These are phyloP conservation scores for Pleurotus giganteus DNA, from an alignment of 768 basidiomycete genomes.

Conservation along the genomic window DNA sequence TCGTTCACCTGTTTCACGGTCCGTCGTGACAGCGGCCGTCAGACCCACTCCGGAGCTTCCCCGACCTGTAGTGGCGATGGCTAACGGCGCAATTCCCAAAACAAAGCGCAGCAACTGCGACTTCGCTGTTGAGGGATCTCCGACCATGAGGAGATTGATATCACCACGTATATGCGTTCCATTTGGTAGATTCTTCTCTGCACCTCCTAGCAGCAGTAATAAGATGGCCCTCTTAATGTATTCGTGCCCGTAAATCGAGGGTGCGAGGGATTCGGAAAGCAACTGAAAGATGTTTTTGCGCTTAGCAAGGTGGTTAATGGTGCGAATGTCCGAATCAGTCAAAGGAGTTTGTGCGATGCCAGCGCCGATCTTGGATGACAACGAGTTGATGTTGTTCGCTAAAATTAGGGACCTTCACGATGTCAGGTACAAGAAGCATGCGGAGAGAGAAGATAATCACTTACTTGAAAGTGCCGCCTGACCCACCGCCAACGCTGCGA, in stretches of 20 bases:
- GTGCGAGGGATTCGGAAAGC: conserved; percentile 92
- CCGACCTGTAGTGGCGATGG: conserved; percentile 97
- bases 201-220: conserved; percentile 90
- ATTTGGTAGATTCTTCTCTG: conserved; percentile 96
- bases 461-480: conserved; percentile 92
- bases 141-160: conserved; percentile 99
- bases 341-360: conserved; percentile 91
- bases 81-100: conserved; percentile 91
- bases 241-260: conserved; percentile 96
- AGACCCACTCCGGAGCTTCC: conserved; percentile 99
- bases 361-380: conserved; percentile 93
- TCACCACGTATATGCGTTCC: conserved; percentile 99
- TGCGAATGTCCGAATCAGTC: conserved; percentile 92
- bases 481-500: conserved; percentile 90
- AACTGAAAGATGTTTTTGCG: conserved; percentile 83
- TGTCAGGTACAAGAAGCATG: conserved; percentile 12
- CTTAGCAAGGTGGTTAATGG: conserved; percentile 92
- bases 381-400: conserved; percentile 91
- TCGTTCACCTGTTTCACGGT: conserved; percentile 96
- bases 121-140: conserved; percentile 98
- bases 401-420: conserved; percentile 78
- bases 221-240: conserved; percentile 94
- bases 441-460: conserved; percentile 19
- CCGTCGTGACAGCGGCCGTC: conserved; percentile 97
- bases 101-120: conserved; percentile 95